Percentiles rank a stretch among this genome's conserved stretches.
Evolutionary conservation across 225 moss, liverwort and hornwort species (phyloP).

Genomic region (Thuidium tamariscinum): DNA sequence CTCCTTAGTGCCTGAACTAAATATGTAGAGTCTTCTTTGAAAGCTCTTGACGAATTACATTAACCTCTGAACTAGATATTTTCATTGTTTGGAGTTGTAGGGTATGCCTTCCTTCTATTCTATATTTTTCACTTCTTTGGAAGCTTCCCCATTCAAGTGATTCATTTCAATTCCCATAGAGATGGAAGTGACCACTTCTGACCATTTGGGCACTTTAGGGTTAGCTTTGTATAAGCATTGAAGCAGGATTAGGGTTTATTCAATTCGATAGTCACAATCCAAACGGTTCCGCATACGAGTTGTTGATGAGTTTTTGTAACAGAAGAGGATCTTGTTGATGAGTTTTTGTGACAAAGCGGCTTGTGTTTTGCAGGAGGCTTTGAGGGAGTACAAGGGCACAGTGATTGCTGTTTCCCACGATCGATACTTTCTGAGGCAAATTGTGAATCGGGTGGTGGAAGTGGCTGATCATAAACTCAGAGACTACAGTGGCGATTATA

Average conservation of each 20-base stretch:
- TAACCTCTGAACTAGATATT: accelerated
- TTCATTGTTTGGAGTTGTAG: background rate
- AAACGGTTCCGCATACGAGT: no score
- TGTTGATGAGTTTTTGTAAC: background rate
- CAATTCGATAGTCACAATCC: background rate
- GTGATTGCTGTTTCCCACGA: conserved; percentile 95
- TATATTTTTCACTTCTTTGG: background rate
- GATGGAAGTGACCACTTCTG: background rate
- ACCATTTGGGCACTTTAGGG: background rate
- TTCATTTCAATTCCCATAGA: background rate
- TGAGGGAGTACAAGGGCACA: conserved; percentile 82
- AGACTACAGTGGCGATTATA: conserved; percentile 90
- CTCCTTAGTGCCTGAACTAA: background rate
- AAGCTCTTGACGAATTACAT: background rate
- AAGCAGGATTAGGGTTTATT: background rate
- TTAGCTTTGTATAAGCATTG: background rate
- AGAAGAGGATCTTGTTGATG: background rate
- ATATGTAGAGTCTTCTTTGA: background rate
- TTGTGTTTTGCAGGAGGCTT: conserved; percentile 45
- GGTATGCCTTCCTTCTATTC: background rate
- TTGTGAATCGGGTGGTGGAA: conserved; percentile 94
- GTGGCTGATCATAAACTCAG: conserved; percentile 40
- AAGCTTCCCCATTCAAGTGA: background rate
- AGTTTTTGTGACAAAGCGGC: background rate
- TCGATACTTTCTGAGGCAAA: conserved; percentile 89